Percentiles rank a stretch among this genome's conserved stretches.
These are phyloP conservation scores for Termitomyces sp. DNA, from an alignment of 768 basidiomycete genomes.

Conservation along the genomic window DNA sequence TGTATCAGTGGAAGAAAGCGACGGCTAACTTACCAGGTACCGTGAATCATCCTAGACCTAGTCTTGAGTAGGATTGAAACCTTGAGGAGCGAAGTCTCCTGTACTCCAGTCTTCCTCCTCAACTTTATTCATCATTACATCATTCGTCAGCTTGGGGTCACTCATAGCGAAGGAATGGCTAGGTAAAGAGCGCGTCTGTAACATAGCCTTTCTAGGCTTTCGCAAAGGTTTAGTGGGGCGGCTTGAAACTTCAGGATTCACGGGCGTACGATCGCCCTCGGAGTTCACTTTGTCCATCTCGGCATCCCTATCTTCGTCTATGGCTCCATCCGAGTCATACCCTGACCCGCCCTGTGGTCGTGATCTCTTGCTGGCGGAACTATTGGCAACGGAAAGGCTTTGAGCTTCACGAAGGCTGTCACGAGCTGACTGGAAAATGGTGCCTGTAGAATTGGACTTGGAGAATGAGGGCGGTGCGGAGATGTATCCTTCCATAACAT, in stretches of 20 bases:
- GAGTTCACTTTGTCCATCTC: conserved; percentile 9
- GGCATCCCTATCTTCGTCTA: conserved; percentile 17
- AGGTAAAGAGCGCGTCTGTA: conserved; percentile 37
- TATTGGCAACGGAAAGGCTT: conserved; percentile 8
- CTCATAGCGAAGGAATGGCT: conserved; percentile 19
- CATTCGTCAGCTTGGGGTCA: conserved; percentile 9
- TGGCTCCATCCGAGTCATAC: conserved; percentile 25
- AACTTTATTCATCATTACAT: conserved; percentile 12
- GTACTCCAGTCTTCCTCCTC: conserved; percentile 45
- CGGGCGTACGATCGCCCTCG: conserved; percentile 8
- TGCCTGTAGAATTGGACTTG: conserved; percentile 36
- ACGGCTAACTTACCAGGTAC: background rate
- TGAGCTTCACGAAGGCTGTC: conserved; percentile 53
- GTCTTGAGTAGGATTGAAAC: background rate
- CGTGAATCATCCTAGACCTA: conserved; percentile 1
- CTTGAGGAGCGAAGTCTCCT: conserved; percentile 15
- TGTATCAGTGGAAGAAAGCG: background rate
- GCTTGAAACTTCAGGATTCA: background rate
- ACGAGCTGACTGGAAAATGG: conserved; percentile 53
- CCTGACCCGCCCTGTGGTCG: conserved; percentile 29
- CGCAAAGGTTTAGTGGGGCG: conserved; percentile 41
- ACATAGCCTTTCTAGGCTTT: conserved; percentile 29
- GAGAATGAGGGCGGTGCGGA: conserved; percentile 36
- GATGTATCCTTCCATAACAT: conserved; percentile 59
- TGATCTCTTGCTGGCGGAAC: conserved; percentile 31